Evolutionary conservation across 1,139 yeast species (phyloP), one percentile per base, ranked within the genome.

Genomic region (Trichomonascaceae sp.): DNA sequence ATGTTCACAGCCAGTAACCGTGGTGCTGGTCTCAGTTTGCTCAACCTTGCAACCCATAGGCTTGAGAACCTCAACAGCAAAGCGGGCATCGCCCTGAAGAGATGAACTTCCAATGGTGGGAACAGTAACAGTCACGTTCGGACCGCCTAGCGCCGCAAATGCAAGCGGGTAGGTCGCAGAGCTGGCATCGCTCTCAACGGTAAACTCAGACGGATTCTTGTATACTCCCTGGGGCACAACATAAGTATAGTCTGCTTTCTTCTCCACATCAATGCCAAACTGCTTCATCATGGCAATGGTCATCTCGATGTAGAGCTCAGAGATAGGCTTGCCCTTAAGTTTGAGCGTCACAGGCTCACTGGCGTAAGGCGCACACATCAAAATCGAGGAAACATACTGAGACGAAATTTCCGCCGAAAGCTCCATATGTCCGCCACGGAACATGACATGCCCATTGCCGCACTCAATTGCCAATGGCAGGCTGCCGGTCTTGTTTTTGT

Each of bases 341-440:
- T 92, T 64, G 51, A 89, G 69, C 5, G 94, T 85, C 15, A 87
- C 93, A 4, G 94, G 93, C 42, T 73, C 69, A 37, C 74, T 62
- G 15, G 98, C 97, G 52, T 85, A 89, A 32, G 99, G 99, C 28
- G 99, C 97, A 59, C 95, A 81, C 95, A 89, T 87, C 50, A 89
- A 70, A 37, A 89, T 71, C 1, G 98, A 89, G 1, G 97, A 87
- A 31, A 89, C 99, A 51, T 92, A 89, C 58, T 89, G 99, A 9
- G 98, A 89, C 1, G 97, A 87, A 34, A 89, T 79, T 4, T 97
- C 87, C 15, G 99, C 99, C 27, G 92, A 89, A 35, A 89, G 69
- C 56, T 87, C 95, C 42, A 92, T 84, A 47, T 81, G 67, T 16
- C 98, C 98, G 50, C 99, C 99, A 45, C 69, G 66, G 45, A 87